Evolutionary conservation across 139 green algal species (phyloP), one percentile per base, ranked within the genome.

Genomic region (Chara braunii): DNA sequence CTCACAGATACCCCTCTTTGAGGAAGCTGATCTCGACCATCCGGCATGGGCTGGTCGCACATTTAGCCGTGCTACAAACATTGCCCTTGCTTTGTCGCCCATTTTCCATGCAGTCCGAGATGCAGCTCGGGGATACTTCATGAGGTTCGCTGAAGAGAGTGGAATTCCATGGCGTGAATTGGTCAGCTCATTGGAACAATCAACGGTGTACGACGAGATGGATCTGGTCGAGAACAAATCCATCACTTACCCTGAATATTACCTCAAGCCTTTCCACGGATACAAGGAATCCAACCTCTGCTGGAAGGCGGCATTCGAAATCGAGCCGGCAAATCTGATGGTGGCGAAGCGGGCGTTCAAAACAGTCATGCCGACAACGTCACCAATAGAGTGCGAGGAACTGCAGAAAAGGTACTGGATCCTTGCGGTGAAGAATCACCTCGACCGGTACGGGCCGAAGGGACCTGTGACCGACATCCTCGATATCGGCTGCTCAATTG

Each of bases 401-500:
- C 37, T 24, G 36, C 22, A 67, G 26, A 30, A 53, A n/a, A 14
- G 59, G 18, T 12, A 14, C 18, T 72, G 63, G 63, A 40, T 72
- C 52, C 33, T 43, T 12, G 26, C 52, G 32, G 33, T 68, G 24
- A 28, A 60, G 22, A 30, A 30, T 26, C 63, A 72, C 63, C 63
- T 57, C 52, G 6, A n/a, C 24, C 14, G 12, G 58, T 37, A 72
- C 42, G 35, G 58, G 12, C 58, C 37, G 18, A 37, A 31, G n/a
- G 14, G 60, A 37, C 63, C 51, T 18, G 52, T 72, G 33, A 8
- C 37, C 12, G 3, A 9, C 52, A 72, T 91, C 9, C 72, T 94
- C 3, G 89, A 95, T 64, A 64, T 91, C 18, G 90, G 89, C 22
- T 96, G 90, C 81, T 86, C 75, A 28, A 83, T 79, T 0, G 90